Conservation (phyloP, 2,329 filamentous ascomycete species). For the Macrophomina phaseolina region DNA sequence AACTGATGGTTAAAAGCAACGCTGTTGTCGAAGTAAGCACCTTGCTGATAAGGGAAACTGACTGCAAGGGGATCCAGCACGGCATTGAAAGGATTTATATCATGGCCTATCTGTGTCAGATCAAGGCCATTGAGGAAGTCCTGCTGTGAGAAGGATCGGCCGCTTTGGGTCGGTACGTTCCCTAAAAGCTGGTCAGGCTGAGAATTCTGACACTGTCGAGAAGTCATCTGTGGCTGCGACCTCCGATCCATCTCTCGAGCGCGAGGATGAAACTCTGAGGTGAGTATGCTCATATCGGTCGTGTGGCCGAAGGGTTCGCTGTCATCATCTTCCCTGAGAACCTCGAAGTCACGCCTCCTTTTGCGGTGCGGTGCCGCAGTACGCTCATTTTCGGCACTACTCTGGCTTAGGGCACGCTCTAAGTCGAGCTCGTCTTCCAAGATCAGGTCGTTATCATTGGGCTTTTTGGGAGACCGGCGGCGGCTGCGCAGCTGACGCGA, state of each 20-base stretch:
- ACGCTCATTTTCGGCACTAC: not conserved
- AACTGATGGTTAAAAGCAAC: not conserved
- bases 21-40: not conserved
- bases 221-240: not conserved
- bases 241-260: not conserved
- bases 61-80: not conserved
- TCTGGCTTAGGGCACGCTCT: constrained; percentile 39
- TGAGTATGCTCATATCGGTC: constrained; percentile 42
- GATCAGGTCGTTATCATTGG: constrained; percentile 13
- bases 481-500: constrained; percentile 21
- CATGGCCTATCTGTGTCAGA: not conserved
- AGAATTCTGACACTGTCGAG: not conserved
- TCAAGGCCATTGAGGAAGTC: not conserved
- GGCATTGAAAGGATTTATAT: not conserved
- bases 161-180: not conserved
- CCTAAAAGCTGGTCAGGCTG: not conserved
- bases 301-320: constrained; percentile 39
- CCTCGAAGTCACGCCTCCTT: constrained; percentile 46
- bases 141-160: not conserved
- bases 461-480: constrained; percentile 16
- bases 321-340: constrained; percentile 49
- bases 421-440: constrained; percentile 39
- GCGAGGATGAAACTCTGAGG: constrained; percentile 36
- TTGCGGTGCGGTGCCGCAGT: constrained; percentile 33
- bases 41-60: not conserved